These are phyloP conservation scores for Monascus ruber DNA, from an alignment of 2,329 filamentous ascomycete genomes.

Conservation along the genomic window DNA sequence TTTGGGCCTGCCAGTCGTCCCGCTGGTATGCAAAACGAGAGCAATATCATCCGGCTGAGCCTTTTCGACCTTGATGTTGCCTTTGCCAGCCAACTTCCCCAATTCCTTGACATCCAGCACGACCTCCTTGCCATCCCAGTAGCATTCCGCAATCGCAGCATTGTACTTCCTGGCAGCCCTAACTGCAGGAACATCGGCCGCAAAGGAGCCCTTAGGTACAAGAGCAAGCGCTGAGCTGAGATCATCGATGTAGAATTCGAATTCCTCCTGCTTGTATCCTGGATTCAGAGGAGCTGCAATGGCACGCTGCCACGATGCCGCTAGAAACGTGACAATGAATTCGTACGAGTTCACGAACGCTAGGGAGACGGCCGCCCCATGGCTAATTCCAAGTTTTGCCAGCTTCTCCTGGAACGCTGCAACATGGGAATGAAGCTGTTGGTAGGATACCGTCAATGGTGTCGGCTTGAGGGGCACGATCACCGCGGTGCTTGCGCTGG, in stretches of 20 bases:
- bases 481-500: constrained; percentile 48
- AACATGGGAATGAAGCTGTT: constrained; percentile 55
- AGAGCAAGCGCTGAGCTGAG: constrained; percentile 68
- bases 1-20: constrained; percentile 76
- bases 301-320: constrained; percentile 71
- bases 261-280: constrained; percentile 79
- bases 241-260: constrained; percentile 86
- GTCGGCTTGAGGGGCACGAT: constrained; percentile 58
- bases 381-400: constrained; percentile 59
- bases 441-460: constrained; percentile 58
- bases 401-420: constrained; percentile 65
- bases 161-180: constrained; percentile 67
- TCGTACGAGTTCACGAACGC: constrained; percentile 76
- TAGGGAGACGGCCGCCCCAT: constrained; percentile 65
- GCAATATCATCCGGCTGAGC: constrained; percentile 69
- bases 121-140: constrained; percentile 62
- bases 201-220: constrained; percentile 60
- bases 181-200: constrained; percentile 57
- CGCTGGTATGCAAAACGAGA: constrained; percentile 71
- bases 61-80: constrained; percentile 35
- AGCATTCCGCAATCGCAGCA: constrained; percentile 77
- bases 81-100: constrained; percentile 51
- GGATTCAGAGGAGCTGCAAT: constrained; percentile 81
- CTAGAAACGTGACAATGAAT: constrained; percentile 78
- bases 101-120: constrained; percentile 66